Conservation (phyloP, 192 early-diverging fungal species). For the Haplosporangium gracile region DNA sequence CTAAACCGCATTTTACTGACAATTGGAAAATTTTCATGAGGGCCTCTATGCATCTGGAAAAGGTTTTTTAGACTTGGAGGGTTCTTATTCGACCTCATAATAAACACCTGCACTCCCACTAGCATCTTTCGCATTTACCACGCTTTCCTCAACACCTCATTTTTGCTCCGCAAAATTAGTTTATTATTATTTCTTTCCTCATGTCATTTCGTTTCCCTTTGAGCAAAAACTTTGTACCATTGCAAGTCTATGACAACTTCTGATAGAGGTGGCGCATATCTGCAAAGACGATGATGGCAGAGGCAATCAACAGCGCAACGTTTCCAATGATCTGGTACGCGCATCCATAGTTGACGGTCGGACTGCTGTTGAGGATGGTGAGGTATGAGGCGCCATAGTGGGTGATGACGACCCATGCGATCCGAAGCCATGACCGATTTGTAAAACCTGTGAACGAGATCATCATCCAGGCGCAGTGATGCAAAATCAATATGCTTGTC, state of each 20-base stretch:
- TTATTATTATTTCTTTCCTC: not conserved
- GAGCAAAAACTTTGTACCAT: not conserved
- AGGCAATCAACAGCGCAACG: constrained; percentile 29
- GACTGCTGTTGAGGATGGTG: constrained; percentile 43
- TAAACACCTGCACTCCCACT: not conserved
- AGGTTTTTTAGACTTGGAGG: not conserved
- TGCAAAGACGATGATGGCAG: constrained; percentile 23
- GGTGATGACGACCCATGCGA: constrained; percentile 65
- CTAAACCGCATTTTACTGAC: not conserved
- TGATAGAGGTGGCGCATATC: constrained; percentile 40
- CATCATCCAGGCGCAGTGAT: constrained; percentile 83
- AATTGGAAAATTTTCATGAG: constrained; percentile 24
- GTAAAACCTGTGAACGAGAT: constrained; percentile 79
- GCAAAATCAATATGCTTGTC: constrained; percentile 76
- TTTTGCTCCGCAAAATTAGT: not conserved
- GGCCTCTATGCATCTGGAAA: constrained; percentile 1
- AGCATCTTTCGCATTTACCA: not conserved
- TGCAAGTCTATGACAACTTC: constrained; percentile 13
- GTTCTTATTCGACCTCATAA: not conserved
- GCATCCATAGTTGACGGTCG: constrained; percentile 30
- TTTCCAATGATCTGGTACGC: constrained; percentile 42
- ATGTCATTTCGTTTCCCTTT: not conserved
- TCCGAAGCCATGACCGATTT: constrained; percentile 56
- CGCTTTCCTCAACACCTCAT: not conserved
- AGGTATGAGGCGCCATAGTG: constrained; percentile 80